These are phyloP conservation scores for Verticillium zaregamsianum DNA, from an alignment of 2,329 filamentous ascomycete genomes.

Conservation along the genomic window DNA sequence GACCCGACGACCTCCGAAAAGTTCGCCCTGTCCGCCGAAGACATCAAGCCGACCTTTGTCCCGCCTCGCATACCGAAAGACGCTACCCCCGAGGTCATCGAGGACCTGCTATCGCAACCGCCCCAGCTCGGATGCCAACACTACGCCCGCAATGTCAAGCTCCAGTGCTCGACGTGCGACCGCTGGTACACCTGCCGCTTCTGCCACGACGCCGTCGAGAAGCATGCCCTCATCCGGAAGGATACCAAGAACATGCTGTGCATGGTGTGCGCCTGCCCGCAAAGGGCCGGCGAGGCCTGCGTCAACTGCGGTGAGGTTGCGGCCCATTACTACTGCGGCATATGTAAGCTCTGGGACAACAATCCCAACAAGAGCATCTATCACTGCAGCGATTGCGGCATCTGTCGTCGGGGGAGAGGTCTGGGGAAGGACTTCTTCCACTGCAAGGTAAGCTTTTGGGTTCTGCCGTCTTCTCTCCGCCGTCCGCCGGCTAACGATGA, in stretches of 20 bases:
- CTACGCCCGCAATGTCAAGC: conserved; percentile 92
- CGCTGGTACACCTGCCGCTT: conserved; percentile 94
- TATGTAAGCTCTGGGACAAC: conserved; percentile 97
- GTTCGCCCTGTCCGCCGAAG: conserved; percentile 52
- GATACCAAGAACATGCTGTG: conserved; percentile 95
- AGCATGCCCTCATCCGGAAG: conserved; percentile 73
- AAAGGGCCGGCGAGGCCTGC: conserved; percentile 76
- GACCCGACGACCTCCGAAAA: conserved; percentile 34
- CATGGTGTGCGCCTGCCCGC: conserved; percentile 87
- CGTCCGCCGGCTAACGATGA: conserved; percentile 2
- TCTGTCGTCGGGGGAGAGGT: conserved; percentile 85
- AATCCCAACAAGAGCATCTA: conserved; percentile 89
- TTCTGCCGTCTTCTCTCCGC: neutral
- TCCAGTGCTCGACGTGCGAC: conserved; percentile 86
- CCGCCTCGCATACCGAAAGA: conserved; percentile 43
- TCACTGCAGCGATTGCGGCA: conserved; percentile 93
- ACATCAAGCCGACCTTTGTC: conserved; percentile 64
- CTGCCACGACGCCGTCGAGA: conserved; percentile 82
- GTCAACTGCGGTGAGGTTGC: conserved; percentile 69
- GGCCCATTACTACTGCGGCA: conserved; percentile 87
- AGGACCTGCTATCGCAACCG: conserved; percentile 19
- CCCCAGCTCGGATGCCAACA: conserved; percentile 76
- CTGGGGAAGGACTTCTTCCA: conserved; percentile 97
- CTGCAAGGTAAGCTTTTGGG: conserved; percentile 72
- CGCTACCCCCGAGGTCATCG: conserved; percentile 37